phyloP scores from a whole-genome alignment of 164 flowering plant genomes.

The Saururus chinensis region DNA sequence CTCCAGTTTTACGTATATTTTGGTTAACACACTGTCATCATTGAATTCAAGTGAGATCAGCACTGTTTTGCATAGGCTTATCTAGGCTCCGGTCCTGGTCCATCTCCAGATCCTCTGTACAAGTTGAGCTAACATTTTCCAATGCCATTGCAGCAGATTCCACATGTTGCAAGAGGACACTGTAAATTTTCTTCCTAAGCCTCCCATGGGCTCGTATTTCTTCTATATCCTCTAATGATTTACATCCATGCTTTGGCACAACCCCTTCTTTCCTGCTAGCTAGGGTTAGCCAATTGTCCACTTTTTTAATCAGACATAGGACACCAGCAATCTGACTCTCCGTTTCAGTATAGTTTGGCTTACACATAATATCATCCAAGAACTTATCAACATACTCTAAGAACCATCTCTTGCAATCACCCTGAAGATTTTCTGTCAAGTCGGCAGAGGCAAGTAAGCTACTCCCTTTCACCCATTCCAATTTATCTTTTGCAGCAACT shows the following conservation, averaged over 20 bases:
- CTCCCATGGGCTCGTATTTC: conserved; percentile 30
- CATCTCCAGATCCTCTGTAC: conserved; percentile 7
- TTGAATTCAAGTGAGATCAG: neutral
- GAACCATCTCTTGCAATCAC: conserved; percentile 36
- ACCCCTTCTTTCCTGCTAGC: conserved; percentile 11
- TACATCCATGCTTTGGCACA: conserved; percentile 3
- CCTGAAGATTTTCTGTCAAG: conserved; percentile 26
- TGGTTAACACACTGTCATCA: neutral
- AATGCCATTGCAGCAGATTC: conserved; percentile 37
- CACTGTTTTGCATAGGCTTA: neutral
- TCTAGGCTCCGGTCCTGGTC: neutral
- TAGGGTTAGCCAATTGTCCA: conserved; percentile 42
- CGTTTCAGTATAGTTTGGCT: conserved; percentile 12
- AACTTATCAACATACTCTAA: conserved; percentile 34
- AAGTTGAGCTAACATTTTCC: conserved; percentile 14
- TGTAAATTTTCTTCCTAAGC: conserved; percentile 42
- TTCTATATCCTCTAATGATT: conserved; percentile 10
- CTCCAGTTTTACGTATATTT: too few species aligned
- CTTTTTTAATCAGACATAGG: conserved; percentile 42
- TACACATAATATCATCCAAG: conserved; percentile 29
- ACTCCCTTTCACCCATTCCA: conserved; percentile 35
- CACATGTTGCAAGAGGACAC: conserved; percentile 36
- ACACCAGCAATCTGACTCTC: conserved; percentile 27
- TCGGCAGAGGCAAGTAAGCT: conserved; percentile 14
- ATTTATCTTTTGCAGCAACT: conserved; percentile 12